These are phyloP conservation scores for Periconia sp. DNA, from an alignment of 2,329 filamentous ascomycete species.

Conservation along the genomic window DNA sequence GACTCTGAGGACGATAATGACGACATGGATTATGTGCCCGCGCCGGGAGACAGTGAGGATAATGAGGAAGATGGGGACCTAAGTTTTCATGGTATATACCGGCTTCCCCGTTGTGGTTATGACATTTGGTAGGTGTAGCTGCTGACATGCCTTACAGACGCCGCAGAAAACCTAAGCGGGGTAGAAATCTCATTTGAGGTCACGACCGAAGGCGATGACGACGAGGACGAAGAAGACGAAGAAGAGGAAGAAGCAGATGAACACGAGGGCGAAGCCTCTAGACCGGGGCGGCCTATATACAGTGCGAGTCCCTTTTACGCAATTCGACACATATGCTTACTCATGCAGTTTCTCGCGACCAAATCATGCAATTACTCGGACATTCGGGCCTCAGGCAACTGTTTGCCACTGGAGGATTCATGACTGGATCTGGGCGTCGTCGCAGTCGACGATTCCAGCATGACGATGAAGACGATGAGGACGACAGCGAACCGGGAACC, in stretches of 20 bases:
- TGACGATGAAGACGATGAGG: constrained; percentile 41
- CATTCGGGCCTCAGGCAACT: constrained; percentile 60
- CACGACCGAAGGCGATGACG: constrained; percentile 45
- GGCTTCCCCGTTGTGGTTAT: neutral
- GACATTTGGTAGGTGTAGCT: neutral
- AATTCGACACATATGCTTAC: constrained; percentile 6
- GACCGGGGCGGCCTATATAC: constrained; percentile 17
- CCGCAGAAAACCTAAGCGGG: constrained; percentile 50
- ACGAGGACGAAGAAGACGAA: constrained; percentile 41
- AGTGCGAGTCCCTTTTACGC: constrained; percentile 15
- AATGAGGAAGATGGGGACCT: constrained; percentile 46
- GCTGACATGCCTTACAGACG: constrained; percentile 36
- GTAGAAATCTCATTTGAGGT: constrained; percentile 51
- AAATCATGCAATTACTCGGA: constrained; percentile 62
- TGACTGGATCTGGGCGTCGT: constrained; percentile 17
- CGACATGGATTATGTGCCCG: constrained; percentile 59
- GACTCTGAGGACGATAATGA: constrained; percentile 50
- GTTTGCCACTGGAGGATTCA: constrained; percentile 44
- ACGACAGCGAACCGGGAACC: constrained; percentile 45
- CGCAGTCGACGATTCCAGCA: constrained; percentile 2
- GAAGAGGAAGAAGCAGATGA: constrained; percentile 40
- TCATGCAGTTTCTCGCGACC: constrained; percentile 53
- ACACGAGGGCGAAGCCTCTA: constrained; percentile 30
- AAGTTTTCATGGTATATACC: constrained; percentile 41
- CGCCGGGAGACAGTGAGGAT: constrained; percentile 48